Conservation (phyloP, 2,329 filamentous ascomycete species). For the Chaetomium sp. region DNA sequence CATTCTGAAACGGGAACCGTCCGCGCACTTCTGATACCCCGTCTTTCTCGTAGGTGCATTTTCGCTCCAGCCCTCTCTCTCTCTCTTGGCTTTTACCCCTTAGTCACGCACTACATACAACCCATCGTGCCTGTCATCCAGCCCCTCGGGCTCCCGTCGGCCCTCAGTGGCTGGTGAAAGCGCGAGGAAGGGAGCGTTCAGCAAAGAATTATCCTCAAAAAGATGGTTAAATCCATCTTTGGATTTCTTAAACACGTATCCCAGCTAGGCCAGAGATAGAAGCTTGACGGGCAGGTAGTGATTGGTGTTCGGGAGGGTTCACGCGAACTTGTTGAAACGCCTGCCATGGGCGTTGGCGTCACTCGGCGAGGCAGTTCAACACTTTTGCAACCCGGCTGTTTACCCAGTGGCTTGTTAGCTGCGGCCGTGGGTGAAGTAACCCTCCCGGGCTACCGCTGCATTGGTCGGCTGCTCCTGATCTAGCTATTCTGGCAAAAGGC, state of each 20-base stretch:
- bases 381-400: slow-evolving; percentile 31
- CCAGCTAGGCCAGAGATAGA: no score
- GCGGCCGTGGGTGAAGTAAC: slow-evolving; percentile 22
- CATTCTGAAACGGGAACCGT: slow-evolving; percentile 34
- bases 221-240: no score
- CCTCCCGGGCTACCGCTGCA: slow-evolving; percentile 18
- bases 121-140: no score
- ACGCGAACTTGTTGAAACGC: slow-evolving; percentile 35
- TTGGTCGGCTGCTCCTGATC: slow-evolving; percentile 23
- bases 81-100: neutral
- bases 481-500: slow-evolving; percentile 21
- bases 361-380: slow-evolving; percentile 20
- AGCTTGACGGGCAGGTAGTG: no score
- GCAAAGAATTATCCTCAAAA: no score
- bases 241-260: no score
- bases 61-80: slow-evolving; percentile 8
- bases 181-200: no score
- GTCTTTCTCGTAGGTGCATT: slow-evolving; percentile 15
- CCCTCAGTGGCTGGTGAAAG: no score
- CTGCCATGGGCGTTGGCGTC: slow-evolving; percentile 35
- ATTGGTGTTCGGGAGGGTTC: slow-evolving; percentile 21
- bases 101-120: no score
- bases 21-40: slow-evolving; percentile 1
- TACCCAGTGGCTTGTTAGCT: slow-evolving; percentile 26
- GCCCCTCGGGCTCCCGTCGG: no score